Conservation (phyloP, 768 basidiomycete species). For the Panellus pusillus region DNA sequence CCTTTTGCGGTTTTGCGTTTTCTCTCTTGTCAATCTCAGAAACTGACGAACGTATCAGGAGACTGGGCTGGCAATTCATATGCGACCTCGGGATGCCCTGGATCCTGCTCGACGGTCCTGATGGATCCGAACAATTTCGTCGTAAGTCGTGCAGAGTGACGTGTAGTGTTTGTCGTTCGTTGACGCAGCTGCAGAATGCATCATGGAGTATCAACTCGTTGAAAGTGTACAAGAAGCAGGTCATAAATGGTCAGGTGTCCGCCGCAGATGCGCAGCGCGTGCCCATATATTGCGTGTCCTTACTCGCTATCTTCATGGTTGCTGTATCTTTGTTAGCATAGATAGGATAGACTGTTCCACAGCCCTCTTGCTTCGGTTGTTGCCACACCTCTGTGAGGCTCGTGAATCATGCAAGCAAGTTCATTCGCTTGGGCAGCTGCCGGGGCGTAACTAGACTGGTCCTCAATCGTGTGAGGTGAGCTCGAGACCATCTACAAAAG, state of each 20-base stretch:
- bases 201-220: slow-evolving; percentile 79
- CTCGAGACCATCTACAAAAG: too few species aligned
- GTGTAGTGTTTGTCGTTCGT: neutral
- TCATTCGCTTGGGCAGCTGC: too few species aligned
- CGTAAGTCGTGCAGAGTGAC: slow-evolving; percentile 34
- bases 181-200: slow-evolving; percentile 55
- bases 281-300: slow-evolving; percentile 1
- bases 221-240: slow-evolving; percentile 69
- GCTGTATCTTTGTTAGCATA: too few species aligned
- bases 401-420: too few species aligned
- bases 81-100: slow-evolving; percentile 70
- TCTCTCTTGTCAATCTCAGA: neutral
- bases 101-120: slow-evolving; percentile 63
- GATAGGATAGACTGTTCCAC: too few species aligned
- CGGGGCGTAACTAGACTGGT: too few species aligned
- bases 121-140: slow-evolving; percentile 73
- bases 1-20: slow-evolving; percentile 62
- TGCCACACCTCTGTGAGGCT: too few species aligned
- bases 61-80: slow-evolving; percentile 88
- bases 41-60: slow-evolving; percentile 37
- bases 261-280: slow-evolving; percentile 7
- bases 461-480: neutral
- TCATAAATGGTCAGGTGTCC: slow-evolving; percentile 39
- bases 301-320: neutral
- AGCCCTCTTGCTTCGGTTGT: too few species aligned